Conservation (phyloP, 2,329 filamentous ascomycete species). For the Alternaria novae-zelandiae region DNA sequence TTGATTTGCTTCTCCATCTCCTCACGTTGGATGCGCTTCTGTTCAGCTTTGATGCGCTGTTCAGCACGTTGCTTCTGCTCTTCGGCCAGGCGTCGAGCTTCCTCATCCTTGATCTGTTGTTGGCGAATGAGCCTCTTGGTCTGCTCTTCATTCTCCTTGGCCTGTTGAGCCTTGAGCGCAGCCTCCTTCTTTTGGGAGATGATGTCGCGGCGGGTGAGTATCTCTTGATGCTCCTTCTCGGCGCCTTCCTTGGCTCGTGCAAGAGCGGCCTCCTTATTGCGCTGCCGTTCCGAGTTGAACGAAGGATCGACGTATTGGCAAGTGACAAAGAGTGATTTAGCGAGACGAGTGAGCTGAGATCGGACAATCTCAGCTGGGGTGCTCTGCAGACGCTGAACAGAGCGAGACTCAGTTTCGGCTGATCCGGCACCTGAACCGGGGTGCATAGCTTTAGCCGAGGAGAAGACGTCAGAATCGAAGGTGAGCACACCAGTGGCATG, state of each 20-base stretch:
- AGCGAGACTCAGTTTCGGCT: slow-evolving; percentile 81
- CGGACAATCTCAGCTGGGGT: slow-evolving; percentile 98
- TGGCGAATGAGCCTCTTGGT: slow-evolving; percentile 84
- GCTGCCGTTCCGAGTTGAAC: slow-evolving; percentile 81
- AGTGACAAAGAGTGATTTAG: slow-evolving; percentile 88
- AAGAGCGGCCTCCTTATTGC: slow-evolving; percentile 80
- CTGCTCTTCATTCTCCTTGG: slow-evolving; percentile 91
- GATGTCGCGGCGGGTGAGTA: slow-evolving; percentile 82
- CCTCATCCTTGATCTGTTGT: slow-evolving; percentile 86
- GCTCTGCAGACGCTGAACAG: slow-evolving; percentile 94
- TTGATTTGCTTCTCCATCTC: slow-evolving; percentile 84
- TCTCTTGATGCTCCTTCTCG: slow-evolving; percentile 89
- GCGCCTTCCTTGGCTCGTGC: slow-evolving; percentile 83
- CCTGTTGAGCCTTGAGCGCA: slow-evolving; percentile 85
- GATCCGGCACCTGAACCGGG: slow-evolving; percentile 84
- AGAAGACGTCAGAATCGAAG: slow-evolving; percentile 98
- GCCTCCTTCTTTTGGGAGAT: slow-evolving; percentile 98
- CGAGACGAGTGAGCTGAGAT: slow-evolving; percentile 88
- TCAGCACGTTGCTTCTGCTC: slow-evolving; percentile 93
- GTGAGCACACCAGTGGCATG: slow-evolving; percentile 94
- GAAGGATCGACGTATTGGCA: slow-evolving; percentile 94
- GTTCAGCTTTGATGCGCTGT: slow-evolving; percentile 74
- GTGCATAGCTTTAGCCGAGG: slow-evolving; percentile 90
- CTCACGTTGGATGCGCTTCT: slow-evolving; percentile 55
- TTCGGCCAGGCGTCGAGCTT: slow-evolving; percentile 85